Percentiles rank a stretch among this genome's conserved stretches.
phyloP scores from a whole-genome alignment of 2,329 filamentous ascomycete species.

The Colletotrichum sojae region DNA sequence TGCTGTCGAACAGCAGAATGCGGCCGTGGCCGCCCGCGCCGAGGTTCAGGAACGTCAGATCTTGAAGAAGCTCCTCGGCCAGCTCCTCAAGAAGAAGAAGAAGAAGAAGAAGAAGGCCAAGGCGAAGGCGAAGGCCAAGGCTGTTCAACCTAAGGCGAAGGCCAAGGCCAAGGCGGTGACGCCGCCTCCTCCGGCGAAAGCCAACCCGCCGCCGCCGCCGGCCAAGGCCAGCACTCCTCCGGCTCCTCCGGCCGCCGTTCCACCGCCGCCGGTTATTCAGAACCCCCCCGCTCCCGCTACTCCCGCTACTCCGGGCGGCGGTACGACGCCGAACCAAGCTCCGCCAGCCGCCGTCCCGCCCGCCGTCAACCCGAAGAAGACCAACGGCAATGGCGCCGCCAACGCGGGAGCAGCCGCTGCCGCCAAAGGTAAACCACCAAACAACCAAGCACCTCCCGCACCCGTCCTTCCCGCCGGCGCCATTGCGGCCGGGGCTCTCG shows the following conservation, averaged over 20 bases:
- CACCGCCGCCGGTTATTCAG: background rate
- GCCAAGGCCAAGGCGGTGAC: constrained; percentile 1
- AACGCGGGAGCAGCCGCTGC: constrained; percentile 17
- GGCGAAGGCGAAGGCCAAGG: background rate
- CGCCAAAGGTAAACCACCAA: constrained; percentile 27
- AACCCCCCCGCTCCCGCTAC: background rate
- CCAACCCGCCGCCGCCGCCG: background rate
- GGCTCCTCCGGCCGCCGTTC: background rate
- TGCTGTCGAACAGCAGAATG: constrained; percentile 27
- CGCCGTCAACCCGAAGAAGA: constrained; percentile 13
- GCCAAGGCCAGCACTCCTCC: background rate
- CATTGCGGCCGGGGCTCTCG: background rate
- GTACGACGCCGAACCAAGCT: background rate
- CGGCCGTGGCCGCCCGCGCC: constrained; percentile 10
- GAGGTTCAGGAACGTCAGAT: constrained; percentile 15
- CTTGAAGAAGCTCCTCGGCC: background rate
- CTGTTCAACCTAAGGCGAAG: background rate
- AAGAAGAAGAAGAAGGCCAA: constrained; percentile 22
- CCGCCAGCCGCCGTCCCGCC: background rate
- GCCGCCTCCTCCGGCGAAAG: background rate
- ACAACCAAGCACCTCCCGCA: constrained; percentile 16
- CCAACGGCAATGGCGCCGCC: constrained; percentile 6
- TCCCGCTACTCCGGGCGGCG: background rate
- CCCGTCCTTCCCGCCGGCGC: constrained; percentile 10
- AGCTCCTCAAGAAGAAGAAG: constrained; percentile 3